Evolutionary conservation across 2,329 filamentous ascomycete genomes (phyloP).

Genomic region (Nigrospora osmanthi): DNA sequence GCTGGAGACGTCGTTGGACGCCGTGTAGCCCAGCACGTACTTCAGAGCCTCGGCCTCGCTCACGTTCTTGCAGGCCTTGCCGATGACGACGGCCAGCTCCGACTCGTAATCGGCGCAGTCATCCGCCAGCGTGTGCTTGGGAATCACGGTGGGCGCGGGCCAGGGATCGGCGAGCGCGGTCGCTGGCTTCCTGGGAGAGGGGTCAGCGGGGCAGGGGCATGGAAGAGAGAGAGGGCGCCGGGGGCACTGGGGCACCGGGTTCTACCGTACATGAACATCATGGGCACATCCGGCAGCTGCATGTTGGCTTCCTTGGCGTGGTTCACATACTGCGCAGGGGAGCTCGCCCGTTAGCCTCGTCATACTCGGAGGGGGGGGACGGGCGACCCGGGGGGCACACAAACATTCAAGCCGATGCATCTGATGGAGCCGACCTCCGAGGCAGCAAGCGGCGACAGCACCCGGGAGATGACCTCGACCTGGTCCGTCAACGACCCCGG

Average conservation of each 20-base stretch:
- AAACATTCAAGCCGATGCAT: constrained; percentile 49
- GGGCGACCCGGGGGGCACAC: constrained; percentile 12
- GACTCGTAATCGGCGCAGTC: constrained; percentile 52
- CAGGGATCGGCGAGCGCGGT: constrained; percentile 47
- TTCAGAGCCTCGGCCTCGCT: constrained; percentile 45
- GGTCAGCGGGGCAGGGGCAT: not conserved
- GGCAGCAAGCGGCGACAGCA: constrained; percentile 42
- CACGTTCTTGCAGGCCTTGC: constrained; percentile 42
- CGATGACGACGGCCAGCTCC: constrained; percentile 50
- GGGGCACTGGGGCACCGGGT: not conserved
- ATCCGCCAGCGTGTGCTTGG: constrained; percentile 42
- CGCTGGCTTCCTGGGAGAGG: constrained; percentile 36
- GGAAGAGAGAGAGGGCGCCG: not conserved
- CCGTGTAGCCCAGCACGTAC: constrained; percentile 57
- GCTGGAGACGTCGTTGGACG: constrained; percentile 55
- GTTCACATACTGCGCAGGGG: constrained; percentile 20
- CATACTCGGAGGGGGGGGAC: not conserved
- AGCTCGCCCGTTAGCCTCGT: not conserved
- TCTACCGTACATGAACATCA: constrained; percentile 38
- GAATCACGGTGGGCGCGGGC: constrained; percentile 41
- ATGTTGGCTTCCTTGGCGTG: constrained; percentile 41
- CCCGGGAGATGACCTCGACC: constrained; percentile 32
- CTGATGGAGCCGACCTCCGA: constrained; percentile 47
- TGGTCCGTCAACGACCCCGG: constrained; percentile 40
- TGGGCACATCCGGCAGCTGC: constrained; percentile 43